Evolutionary conservation across 2,329 filamentous ascomycete genomes (phyloP).

Genomic region (Pyrenophora seminiperda): DNA sequence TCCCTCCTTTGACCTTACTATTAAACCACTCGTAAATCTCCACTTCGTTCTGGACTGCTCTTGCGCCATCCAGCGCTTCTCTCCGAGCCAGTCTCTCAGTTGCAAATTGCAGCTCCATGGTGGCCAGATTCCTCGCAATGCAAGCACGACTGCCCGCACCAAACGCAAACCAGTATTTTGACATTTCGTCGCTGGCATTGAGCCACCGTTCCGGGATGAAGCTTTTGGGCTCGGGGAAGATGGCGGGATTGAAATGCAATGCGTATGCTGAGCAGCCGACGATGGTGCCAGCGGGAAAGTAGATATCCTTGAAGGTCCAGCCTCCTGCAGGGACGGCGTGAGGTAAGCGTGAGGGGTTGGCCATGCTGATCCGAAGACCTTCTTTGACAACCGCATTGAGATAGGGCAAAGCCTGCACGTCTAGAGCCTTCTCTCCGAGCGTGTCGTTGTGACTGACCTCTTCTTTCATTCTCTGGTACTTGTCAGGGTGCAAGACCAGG

Average conservation of each 20-base stretch:
- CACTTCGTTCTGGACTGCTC: slow-evolving; percentile 49
- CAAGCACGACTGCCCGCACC: slow-evolving; percentile 40
- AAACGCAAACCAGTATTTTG: slow-evolving; percentile 41
- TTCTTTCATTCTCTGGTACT: slow-evolving; percentile 25
- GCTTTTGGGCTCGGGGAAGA: slow-evolving; percentile 23
- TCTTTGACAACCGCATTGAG: slow-evolving; percentile 55
- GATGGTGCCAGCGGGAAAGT: slow-evolving; percentile 30
- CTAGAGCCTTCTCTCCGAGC: slow-evolving; percentile 15
- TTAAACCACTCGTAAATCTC: slow-evolving; percentile 64
- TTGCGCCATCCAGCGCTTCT: slow-evolving; percentile 54
- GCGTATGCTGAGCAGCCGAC: slow-evolving; percentile 40
- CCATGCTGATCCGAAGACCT: slow-evolving; percentile 52
- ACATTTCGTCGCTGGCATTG: slow-evolving; percentile 34
- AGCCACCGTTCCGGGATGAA: slow-evolving; percentile 45
- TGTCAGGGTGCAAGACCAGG: slow-evolving; percentile 24
- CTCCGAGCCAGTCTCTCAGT: slow-evolving; percentile 51
- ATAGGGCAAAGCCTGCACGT: slow-evolving; percentile 47
- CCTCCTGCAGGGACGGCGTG: slow-evolving; percentile 37
- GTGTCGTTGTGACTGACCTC: slow-evolving; percentile 27
- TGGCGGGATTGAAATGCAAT: slow-evolving; percentile 29
- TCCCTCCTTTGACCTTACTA: slow-evolving; percentile 56
- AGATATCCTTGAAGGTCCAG: slow-evolving; percentile 32
- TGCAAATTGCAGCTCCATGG: slow-evolving; percentile 33
- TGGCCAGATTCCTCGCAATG: slow-evolving; percentile 41
- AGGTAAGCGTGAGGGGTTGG: slow-evolving; percentile 40